phyloP scores from a whole-genome alignment of 176 grass and related monocot species.

The Avena eriantha region DNA sequence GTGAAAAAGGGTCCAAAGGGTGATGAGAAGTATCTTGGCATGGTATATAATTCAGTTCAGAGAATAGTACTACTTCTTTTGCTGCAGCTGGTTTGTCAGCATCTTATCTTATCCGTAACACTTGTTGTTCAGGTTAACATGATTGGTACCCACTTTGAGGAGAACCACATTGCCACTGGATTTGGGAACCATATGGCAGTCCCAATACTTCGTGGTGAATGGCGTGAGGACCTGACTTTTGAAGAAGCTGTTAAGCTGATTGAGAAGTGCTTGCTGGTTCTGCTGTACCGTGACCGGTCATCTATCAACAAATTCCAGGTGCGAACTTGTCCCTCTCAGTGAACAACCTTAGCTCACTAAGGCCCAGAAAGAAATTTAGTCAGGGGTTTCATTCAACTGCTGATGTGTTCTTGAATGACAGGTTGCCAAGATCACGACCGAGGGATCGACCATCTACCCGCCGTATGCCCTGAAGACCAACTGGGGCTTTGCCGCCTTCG shows the following conservation, averaged over 20 bases:
- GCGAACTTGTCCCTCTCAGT: neutral
- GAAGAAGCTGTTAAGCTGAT: slow-evolving; percentile 98
- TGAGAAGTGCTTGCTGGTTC: slow-evolving; percentile 95
- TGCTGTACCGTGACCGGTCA: slow-evolving; percentile 96
- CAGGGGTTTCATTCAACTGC: neutral
- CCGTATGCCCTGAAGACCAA: slow-evolving; percentile 89
- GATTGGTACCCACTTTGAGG: slow-evolving; percentile 99
- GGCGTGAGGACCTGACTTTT: slow-evolving; percentile 92
- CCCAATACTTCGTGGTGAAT: slow-evolving; percentile 92
- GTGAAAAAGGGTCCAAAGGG: slow-evolving; percentile 90
- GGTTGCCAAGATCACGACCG: slow-evolving; percentile 89
- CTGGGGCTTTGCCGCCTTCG: slow-evolving; percentile 84
- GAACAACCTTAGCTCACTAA: neutral
- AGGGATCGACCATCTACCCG: slow-evolving; percentile 81
- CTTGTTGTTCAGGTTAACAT: slow-evolving; percentile 75
- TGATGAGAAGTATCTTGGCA: slow-evolving; percentile 94
- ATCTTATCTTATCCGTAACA: slow-evolving; percentile 24
- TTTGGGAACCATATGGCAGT: slow-evolving; percentile 98
- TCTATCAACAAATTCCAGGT: slow-evolving; percentile 99
- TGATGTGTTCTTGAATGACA: slow-evolving; percentile 28
- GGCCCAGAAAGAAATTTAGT: neutral
- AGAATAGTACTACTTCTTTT: neutral
- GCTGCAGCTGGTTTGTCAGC: slow-evolving; percentile 19
- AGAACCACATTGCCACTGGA: slow-evolving; percentile 95
- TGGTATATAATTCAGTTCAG: slow-evolving; percentile 53